Percentiles rank a stretch among this genome's conserved stretches.
phyloP scores from a whole-genome alignment of 2,329 filamentous ascomycete species.

The Apiospora rasikravindrae region DNA sequence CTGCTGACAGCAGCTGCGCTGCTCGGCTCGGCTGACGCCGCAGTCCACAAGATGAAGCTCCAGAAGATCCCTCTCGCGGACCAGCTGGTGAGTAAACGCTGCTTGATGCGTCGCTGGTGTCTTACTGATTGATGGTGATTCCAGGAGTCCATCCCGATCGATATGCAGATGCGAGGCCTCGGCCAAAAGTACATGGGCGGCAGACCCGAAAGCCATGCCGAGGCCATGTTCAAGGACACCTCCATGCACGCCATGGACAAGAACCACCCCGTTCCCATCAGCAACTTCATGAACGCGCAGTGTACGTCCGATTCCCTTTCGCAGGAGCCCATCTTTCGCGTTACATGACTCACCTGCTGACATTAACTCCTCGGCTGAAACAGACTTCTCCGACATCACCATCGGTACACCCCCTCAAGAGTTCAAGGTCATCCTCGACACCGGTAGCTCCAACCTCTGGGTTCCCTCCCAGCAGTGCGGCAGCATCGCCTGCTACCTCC shows the following conservation, averaged over 20 bases:
- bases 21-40: conserved; percentile 83
- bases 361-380: not conserved
- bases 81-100: conserved; percentile 76
- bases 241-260: conserved; percentile 57
- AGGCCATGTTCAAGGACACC: conserved; percentile 69
- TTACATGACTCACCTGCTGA: not conserved
- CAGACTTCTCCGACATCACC: conserved; percentile 96
- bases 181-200: conserved; percentile 96
- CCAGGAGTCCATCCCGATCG: conserved; percentile 78
- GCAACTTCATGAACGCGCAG: conserved; percentile 21
- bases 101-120: not conserved
- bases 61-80: conserved; percentile 93
- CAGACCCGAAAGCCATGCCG: conserved; percentile 70
- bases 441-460: conserved; percentile 98
- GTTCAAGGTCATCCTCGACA: conserved; percentile 99
- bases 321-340: not conserved
- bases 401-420: conserved; percentile 89
- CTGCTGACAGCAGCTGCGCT: conserved; percentile 78
- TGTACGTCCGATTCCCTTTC: conserved; percentile 51
- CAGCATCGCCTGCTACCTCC: conserved; percentile 97
- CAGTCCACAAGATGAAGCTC: conserved; percentile 94
- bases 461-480: conserved; percentile 88
- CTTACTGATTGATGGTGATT: conserved; percentile 13
- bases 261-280: conserved; percentile 21
- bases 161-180: conserved; percentile 80